Evolutionary conservation across 306 rosid species (phyloP), one percentile per base, ranked within the genome.

Genomic region (Geum urbanum): DNA sequence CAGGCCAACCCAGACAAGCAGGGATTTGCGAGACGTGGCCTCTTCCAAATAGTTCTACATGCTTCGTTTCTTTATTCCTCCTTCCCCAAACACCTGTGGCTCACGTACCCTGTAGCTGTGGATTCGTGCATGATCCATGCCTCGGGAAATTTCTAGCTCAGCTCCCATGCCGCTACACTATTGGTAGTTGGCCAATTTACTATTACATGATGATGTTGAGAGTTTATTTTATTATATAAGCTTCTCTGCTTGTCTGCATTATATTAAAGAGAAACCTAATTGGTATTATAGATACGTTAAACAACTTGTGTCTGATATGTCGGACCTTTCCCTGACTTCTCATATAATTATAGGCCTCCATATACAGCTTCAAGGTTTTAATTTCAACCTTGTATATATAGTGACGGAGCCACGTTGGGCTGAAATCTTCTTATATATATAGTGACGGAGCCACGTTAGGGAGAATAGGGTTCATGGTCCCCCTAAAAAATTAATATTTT

Each of bases 1-100:
- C 59, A 67, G 64, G 54, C 75, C 65, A 24, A 56, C 13, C 62
- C 62, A 24, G 64, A 72, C 15, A 40, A 51, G 56, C 78, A 66
- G 69, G 37, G 68, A 50, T 66, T 63, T 40, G 50, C 43, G 60
- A 56, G 78, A 72, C 81, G 75, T 76, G 84, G 80, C 69, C 48
- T 46, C 22, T 43, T 62, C 78, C 24, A 46, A 45, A 8, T 51
- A 50, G 57, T 22, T 70, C 35, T 40, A 51, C 48, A 43, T 63
- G 37, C 44, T 27, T 5, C 60, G 19, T 2, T 60, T 71, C 32
- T 63, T 59, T 41, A 22, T 61, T 69, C 2, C 15, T 75, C 2
- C 20, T 58, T 64, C 9, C 3, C 20, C 24, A 16, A 63, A 24
- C 27, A 24, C 2, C 27, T 2, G 27, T 24, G 27, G 27, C 27